These are phyloP conservation scores for Yamadazyma nakazawae DNA, from an alignment of 805 yeast genomes.

Conservation along the genomic window DNA sequence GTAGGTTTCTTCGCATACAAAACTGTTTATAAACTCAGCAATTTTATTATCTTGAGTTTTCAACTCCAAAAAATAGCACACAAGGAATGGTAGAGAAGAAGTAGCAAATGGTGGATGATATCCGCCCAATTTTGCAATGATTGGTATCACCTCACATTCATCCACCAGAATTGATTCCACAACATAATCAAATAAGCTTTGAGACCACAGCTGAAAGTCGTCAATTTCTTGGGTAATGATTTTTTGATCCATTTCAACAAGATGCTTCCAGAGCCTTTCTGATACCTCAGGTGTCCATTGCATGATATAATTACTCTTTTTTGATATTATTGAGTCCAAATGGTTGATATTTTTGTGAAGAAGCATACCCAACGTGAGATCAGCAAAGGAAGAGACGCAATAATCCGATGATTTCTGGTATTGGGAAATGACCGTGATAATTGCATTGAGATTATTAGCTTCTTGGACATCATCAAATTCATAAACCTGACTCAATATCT, in stretches of 20 bases:
- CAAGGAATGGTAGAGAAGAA: slow-evolving; percentile 8
- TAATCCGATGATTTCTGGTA: neutral
- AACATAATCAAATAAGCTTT: neutral
- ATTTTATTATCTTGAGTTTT: neutral
- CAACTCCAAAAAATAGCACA: slow-evolving; percentile 5
- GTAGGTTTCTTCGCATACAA: neutral
- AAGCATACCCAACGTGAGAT: slow-evolving; percentile 1
- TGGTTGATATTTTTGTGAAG: neutral
- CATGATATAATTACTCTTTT: neutral
- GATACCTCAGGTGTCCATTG: neutral
- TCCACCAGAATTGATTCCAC: neutral
- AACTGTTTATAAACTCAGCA: neutral
- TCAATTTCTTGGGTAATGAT: neutral
- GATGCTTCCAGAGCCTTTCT: neutral
- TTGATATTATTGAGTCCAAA: neutral
- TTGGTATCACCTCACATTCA: neutral
- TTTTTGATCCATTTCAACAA: neutral
- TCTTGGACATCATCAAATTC: slow-evolving; percentile 16
- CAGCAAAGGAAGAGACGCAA: slow-evolving; percentile 2
- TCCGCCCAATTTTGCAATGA: neutral
- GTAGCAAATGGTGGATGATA: neutral
- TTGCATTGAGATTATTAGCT: neutral
- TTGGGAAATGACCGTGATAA: neutral
- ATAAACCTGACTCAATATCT: slow-evolving; percentile 18
- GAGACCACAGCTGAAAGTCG: neutral